These are phyloP conservation scores for Wickerhamomyces hampshirensis DNA, from an alignment of 805 yeast genomes.

Conservation along the genomic window DNA sequence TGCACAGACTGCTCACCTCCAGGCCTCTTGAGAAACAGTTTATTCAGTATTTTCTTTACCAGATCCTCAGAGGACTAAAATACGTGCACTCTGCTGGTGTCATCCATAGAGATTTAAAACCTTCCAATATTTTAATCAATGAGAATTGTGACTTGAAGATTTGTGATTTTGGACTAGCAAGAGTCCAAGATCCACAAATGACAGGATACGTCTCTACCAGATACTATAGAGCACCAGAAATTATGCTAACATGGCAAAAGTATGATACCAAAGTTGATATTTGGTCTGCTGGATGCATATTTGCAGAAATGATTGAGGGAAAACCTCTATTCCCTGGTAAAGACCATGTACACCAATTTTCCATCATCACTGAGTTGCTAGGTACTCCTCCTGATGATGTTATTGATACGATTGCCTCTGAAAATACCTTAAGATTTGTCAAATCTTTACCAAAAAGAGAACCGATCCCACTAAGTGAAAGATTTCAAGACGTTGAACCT, in stretches of 20 bases:
- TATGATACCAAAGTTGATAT: constrained; percentile 95
- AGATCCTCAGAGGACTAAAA: constrained; percentile 83
- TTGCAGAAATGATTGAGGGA: constrained; percentile 97
- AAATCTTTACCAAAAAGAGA: constrained; percentile 90
- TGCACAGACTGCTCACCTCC: constrained; percentile 84
- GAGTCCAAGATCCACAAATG: constrained; percentile 98
- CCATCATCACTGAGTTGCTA: constrained; percentile 90
- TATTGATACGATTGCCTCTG: constrained; percentile 92
- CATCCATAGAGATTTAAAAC: constrained; percentile 84
- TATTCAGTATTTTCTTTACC: constrained; percentile 94
- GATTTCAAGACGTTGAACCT: constrained; percentile 75
- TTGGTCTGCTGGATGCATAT: constrained; percentile 97
- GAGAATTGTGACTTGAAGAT: constrained; percentile 89
- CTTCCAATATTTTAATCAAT: constrained; percentile 77
- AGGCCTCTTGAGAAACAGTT: constrained; percentile 95
- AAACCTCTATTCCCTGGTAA: constrained; percentile 96
- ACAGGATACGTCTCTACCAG: constrained; percentile 96
- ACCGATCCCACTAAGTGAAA: constrained; percentile 80
- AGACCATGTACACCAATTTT: constrained; percentile 97
- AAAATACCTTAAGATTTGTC: constrained; percentile 90
- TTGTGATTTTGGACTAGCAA: constrained; percentile 92
- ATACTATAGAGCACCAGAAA: constrained; percentile 96
- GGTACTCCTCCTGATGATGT: constrained; percentile 98
- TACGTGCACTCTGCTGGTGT: constrained; percentile 92
- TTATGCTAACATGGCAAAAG: constrained; percentile 98